These are phyloP conservation scores for Melanopsichium pennsylvanicum DNA, from an alignment of 1,284 basidiomycete genomes.

Conservation along the genomic window DNA sequence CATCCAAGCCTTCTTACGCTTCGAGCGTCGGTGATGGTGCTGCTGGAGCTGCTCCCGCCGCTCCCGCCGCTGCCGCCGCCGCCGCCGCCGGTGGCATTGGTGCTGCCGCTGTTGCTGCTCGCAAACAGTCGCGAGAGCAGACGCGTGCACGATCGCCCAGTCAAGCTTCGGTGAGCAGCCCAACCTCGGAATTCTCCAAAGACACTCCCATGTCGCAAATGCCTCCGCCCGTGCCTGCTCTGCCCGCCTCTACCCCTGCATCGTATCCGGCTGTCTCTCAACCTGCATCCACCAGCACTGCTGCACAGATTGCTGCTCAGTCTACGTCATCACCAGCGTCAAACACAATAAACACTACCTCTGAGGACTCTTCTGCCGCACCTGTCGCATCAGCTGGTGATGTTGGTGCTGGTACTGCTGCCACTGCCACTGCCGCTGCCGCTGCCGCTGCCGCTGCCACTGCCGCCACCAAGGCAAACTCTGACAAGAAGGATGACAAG, in stretches of 20 bases:
- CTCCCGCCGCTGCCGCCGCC: constrained; percentile 14
- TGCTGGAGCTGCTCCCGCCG: constrained; percentile 7
- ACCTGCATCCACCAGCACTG: neutral
- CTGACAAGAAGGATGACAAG: constrained; percentile 17
- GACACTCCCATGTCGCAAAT: constrained; percentile 19
- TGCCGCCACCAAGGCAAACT: constrained; percentile 4
- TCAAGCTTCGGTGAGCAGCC: constrained; percentile 14
- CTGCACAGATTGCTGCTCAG: neutral
- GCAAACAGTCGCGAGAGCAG: constrained; percentile 40
- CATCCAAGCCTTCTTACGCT: constrained; percentile 2
- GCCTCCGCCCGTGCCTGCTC: constrained; percentile 37
- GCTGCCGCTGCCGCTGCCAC: constrained; percentile 5
- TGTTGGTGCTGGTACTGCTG: no score
- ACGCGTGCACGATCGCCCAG: constrained; percentile 28
- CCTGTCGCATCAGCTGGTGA: no score
- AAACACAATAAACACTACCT: no score
- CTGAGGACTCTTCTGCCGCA: no score
- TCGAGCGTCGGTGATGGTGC: no score
- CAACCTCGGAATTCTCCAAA: constrained; percentile 33
- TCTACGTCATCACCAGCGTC: neutral
- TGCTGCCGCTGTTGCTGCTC: constrained; percentile 37
- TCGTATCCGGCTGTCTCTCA: neutral
- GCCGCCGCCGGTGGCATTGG: constrained; percentile 37
- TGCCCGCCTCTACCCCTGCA: constrained; percentile 15
- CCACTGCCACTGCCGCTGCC: constrained; percentile 1